These are phyloP conservation scores for Lentinula lateritia DNA, from an alignment of 768 basidiomycete species.

Conservation along the genomic window DNA sequence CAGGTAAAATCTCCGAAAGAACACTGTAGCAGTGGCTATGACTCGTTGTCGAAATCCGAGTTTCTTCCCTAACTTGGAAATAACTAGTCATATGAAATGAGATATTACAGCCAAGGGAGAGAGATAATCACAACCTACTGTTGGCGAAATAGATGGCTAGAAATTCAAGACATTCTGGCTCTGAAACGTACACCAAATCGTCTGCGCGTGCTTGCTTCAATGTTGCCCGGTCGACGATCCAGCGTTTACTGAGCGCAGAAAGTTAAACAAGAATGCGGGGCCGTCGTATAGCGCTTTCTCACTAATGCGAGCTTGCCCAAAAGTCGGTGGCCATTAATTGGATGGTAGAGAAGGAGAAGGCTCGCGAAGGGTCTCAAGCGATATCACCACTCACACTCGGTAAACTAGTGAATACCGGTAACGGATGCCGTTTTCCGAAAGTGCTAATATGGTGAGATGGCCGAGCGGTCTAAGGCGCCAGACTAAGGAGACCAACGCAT, in stretches of 20 bases:
- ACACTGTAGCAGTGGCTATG: constrained; percentile 91
- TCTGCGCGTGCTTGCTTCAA: constrained; percentile 68
- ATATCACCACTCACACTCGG: too few species aligned
- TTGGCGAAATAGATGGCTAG: constrained; percentile 88
- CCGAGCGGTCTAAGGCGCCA: constrained; percentile 90
- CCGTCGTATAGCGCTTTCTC: constrained; percentile 19
- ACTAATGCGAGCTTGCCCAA: constrained; percentile 91
- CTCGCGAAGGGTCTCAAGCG: background rate
- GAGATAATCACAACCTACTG: constrained; percentile 33
- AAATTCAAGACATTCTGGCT: constrained; percentile 73
- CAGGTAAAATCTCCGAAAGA: constrained; percentile 94
- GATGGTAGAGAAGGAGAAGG: background rate
- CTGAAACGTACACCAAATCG: constrained; percentile 75
- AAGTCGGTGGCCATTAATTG: constrained; percentile 81
- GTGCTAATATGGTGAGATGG: constrained; percentile 59
- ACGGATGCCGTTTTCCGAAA: background rate
- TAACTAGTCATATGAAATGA: constrained; percentile 39
- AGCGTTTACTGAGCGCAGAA: constrained; percentile 63
- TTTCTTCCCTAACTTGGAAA: constrained; percentile 83
- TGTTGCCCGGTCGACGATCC: constrained; percentile 81
- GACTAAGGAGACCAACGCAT: constrained; percentile 46
- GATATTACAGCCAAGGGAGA: background rate
- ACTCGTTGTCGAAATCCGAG: constrained; percentile 82
- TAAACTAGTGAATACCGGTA: too few species aligned
- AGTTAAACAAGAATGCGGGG: background rate